Base-by-base conservation (phyloP, 345 rosid genomes). In the Microthlaspi erraticum region DNA sequence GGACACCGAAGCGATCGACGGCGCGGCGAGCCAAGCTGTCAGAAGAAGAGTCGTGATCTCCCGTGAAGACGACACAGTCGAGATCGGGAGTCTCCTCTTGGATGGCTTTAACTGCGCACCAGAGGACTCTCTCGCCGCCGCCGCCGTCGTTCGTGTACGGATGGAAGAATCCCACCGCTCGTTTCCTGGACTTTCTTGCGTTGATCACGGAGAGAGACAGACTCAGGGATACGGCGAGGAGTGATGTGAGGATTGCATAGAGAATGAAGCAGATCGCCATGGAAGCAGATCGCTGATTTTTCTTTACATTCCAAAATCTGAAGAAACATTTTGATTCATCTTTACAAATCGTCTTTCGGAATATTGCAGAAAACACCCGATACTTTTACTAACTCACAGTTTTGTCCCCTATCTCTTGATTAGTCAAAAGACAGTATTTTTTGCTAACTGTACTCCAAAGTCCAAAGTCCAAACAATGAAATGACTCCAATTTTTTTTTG, bases 81-180 rank as follows among this genome's bases (percentile, higher is more conserved):
- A 93, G 86, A 77, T 86, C 82, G 5, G 93, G 87, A 34, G 13
- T 62, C 56, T 86, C 91, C 46, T 93, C 96, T 68, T 93, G 96
- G 65, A 93, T 82, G 12, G 96, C 95, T 84, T 81, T 91, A 51
- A 91, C 93, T 14, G 98, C 88, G 73, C 96, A 93, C 98, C 98
- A 93, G 37, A 93, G 87, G 33, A 91, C 98, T 70, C 98, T 78
- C 79, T 93, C 98, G 8, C 98, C 96, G 57, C 98, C 97, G 31
- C 98, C 98, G 13, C 97, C 98, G 73, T 91, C 98, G 80, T 93
- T 89, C 18, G 97, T 89, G 86, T 81, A 89, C 1, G 97, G 98
- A 53, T 93, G 98, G 82, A 93, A 91, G 86, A 91, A 93, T 1
- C 81, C 97, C 36, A 88, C 96, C 1, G 96, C 87, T n/a, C 45